Percentiles rank a stretch among this genome's conserved stretches.
Conservation (phyloP, 352 stramenopile species). For the Aphanomyces stellatus region DNA sequence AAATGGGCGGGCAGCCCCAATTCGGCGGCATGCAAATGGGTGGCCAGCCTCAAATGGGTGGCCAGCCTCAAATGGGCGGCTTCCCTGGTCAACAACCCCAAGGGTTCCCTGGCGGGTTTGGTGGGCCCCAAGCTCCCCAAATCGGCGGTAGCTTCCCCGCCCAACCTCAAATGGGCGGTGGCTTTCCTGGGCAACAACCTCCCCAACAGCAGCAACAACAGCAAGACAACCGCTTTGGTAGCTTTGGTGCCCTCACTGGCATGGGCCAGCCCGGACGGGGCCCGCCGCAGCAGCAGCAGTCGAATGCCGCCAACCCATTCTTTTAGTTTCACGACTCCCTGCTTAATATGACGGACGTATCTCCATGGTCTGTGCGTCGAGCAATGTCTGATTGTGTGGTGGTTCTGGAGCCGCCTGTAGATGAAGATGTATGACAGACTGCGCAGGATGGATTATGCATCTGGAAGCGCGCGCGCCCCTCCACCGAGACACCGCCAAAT, state of each 20-base stretch:
- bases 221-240: slow-evolving; percentile 21
- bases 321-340: no score
- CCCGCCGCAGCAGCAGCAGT: not conserved
- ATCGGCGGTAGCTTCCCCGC: not conserved
- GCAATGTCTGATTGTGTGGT: no score
- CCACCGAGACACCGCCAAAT: no score
- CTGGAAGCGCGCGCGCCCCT: no score
- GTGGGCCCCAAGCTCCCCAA: not conserved
- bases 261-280: slow-evolving; percentile 1
- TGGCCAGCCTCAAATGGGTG: not conserved
- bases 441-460: no score
- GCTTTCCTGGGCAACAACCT: not conserved
- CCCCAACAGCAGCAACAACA: not conserved
- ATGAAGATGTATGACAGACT: no score
- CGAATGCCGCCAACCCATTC: slow-evolving; percentile 12
- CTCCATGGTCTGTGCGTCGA: no score
- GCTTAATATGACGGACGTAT: no score
- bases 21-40: not conserved
- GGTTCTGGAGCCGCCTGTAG: no score
- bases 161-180: not conserved
- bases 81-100: slow-evolving; percentile 4
- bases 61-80: not conserved
- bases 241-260: slow-evolving; percentile 5
- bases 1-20: not conserved
- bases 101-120: not conserved